These are phyloP conservation scores for Hypomontagnella submonticulosa DNA, from an alignment of 495 filamentous ascomycete species.

Conservation along the genomic window DNA sequence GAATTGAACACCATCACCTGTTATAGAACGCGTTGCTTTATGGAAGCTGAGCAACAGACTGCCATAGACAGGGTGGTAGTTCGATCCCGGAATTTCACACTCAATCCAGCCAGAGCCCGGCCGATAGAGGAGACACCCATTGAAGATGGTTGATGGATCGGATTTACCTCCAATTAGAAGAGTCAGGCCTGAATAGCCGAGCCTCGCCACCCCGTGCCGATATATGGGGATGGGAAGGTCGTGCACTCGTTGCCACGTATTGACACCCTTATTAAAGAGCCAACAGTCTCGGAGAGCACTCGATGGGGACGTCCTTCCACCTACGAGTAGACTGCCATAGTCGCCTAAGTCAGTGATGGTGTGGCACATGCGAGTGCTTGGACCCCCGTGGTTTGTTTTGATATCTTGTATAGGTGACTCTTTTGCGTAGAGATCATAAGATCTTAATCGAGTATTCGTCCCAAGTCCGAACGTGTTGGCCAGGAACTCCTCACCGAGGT, in stretches of 20 bases:
- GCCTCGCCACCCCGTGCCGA: conserved; percentile 73
- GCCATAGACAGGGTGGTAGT: conserved; percentile 69
- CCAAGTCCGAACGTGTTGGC: conserved; percentile 70
- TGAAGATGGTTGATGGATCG: conserved; percentile 63
- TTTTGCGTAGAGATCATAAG: conserved; percentile 67
- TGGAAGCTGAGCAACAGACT: conserved; percentile 53
- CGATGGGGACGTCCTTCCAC: conserved; percentile 80
- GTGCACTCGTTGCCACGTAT: conserved; percentile 69
- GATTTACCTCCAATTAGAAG: conserved; percentile 79
- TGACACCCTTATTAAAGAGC: conserved; percentile 63
- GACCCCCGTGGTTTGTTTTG: conserved; percentile 50
- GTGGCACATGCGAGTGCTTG: conserved; percentile 76
- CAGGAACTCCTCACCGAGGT: conserved; percentile 40
- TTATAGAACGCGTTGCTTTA: conserved; percentile 2
- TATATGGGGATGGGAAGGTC: conserved; percentile 73
- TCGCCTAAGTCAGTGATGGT: conserved; percentile 70
- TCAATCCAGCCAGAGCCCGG: conserved; percentile 58
- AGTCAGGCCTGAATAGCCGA: conserved; percentile 59
- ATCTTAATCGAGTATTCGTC: conserved; percentile 65
- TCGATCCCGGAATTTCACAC: conserved; percentile 48
- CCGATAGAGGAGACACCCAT: conserved; percentile 74
- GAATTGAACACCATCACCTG: conserved; percentile 30
- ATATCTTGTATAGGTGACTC: conserved; percentile 36
- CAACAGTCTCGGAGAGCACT: conserved; percentile 76
- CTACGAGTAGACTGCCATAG: conserved; percentile 71